A percentile compares a stretch with the other conserved stretches of the same genome.
Conservation (phyloP, 768 basidiomycete genomes). For the Tremella yokohamensis region DNA sequence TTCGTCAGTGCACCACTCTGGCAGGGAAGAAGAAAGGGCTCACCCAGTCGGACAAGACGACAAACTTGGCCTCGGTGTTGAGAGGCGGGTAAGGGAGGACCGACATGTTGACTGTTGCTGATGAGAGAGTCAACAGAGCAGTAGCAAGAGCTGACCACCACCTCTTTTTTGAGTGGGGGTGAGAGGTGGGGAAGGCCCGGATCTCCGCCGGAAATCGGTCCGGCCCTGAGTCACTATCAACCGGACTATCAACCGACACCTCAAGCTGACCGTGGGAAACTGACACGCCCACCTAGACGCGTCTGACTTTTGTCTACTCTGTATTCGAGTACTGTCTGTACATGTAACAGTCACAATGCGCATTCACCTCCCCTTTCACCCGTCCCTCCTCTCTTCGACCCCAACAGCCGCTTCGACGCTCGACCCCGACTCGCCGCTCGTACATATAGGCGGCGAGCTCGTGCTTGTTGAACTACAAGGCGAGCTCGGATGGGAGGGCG, state of each 20-base stretch:
- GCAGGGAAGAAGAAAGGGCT: not conserved
- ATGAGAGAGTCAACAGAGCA: too few relatives aligned
- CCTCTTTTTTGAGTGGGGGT: not conserved
- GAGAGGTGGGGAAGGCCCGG: not conserved
- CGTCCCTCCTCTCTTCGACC: constrained; percentile 16
- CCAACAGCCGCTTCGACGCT: constrained; percentile 42
- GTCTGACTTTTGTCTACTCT: not conserved
- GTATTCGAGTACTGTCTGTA: too few relatives aligned
- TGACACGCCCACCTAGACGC: not conserved
- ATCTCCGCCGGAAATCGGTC: not conserved
- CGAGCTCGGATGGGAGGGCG: constrained; percentile 65
- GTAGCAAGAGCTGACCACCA: not conserved
- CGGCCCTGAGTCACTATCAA: not conserved
- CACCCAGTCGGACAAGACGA: constrained; percentile 87
- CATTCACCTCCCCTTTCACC: constrained; percentile 41
- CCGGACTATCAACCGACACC: not conserved
- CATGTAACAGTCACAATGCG: constrained; percentile 24
- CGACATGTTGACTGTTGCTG: constrained; percentile 47
- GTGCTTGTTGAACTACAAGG: constrained; percentile 88
- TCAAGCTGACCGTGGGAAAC: constrained; percentile 9
- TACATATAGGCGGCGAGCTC: constrained; percentile 71
- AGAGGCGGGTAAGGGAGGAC: constrained; percentile 73
- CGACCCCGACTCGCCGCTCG: constrained; percentile 56
- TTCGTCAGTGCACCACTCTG: not conserved
- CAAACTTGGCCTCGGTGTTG: constrained; percentile 73